These are phyloP conservation scores for Malassezia obtusa DNA, from an alignment of 1,284 basidiomycete genomes.

Conservation along the genomic window DNA sequence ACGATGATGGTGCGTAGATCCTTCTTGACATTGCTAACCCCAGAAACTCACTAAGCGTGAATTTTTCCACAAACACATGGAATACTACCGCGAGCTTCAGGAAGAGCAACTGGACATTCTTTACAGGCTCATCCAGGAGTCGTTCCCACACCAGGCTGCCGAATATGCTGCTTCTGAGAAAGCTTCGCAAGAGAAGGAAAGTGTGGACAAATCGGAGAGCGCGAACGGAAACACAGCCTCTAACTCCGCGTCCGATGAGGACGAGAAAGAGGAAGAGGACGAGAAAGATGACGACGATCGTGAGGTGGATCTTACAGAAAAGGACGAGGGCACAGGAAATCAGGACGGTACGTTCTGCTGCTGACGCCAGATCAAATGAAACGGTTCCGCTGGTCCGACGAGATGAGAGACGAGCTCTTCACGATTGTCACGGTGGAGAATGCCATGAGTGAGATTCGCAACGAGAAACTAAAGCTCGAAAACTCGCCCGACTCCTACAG, in stretches of 20 bases:
- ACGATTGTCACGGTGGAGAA: conserved; percentile 40
- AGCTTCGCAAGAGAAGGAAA: not conserved
- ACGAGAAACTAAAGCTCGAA: conserved; percentile 42
- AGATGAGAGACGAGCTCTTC: conserved; percentile 40
- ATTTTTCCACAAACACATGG: conserved; percentile 37
- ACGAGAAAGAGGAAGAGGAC: not conserved
- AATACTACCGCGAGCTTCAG: conserved; percentile 31
- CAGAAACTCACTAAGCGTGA: conserved; percentile 43
- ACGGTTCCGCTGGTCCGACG: conserved; percentile 41
- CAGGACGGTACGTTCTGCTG: not conserved
- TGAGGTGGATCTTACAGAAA: not conserved
- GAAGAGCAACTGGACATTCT: conserved; percentile 36
- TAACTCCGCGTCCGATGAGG: not conserved
- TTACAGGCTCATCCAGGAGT: conserved; percentile 23
- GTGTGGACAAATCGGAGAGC: not conserved
- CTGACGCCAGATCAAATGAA: conserved; percentile 23
- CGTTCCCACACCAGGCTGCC: conserved; percentile 25
- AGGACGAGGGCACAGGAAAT: not conserved
- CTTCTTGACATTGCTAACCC: not conserved
- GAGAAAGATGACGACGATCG: not conserved
- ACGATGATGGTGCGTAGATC: conserved; percentile 43
- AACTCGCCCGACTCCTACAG: conserved; percentile 32
- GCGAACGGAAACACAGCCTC: not conserved
- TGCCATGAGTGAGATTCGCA: conserved; percentile 39
- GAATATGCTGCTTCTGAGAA: conserved; percentile 31